Percentiles rank a stretch among this genome's conserved stretches.
phyloP scores from a whole-genome alignment of 2,329 filamentous ascomycete genomes.

The Trichoderma sp. region DNA sequence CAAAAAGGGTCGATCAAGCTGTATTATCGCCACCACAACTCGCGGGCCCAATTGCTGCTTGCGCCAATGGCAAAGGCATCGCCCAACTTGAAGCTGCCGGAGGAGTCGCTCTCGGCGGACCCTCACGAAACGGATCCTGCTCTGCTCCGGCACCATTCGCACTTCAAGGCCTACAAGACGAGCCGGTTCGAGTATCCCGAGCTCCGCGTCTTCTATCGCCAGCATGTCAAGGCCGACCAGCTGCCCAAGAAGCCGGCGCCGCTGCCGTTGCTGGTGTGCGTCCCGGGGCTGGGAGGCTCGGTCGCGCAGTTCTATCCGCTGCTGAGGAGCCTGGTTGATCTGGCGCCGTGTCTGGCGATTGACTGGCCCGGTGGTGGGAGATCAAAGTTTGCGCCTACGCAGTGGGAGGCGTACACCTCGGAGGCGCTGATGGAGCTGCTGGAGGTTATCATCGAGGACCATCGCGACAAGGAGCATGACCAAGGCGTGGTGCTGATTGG shows the following conservation, averaged over 20 bases:
- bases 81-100: constrained; percentile 9
- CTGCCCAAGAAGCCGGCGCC: constrained; percentile 69
- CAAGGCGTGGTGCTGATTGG: constrained; percentile 79
- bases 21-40: not conserved
- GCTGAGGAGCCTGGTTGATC: constrained; percentile 74
- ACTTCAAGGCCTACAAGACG: constrained; percentile 69
- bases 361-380: constrained; percentile 88
- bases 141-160: constrained; percentile 75
- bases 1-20: not conserved
- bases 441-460: constrained; percentile 67
- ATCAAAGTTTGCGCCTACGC: constrained; percentile 67
- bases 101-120: constrained; percentile 30
- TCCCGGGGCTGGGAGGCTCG: constrained; percentile 92
- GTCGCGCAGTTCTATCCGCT: constrained; percentile 82
- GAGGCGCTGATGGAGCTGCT: constrained; percentile 74
- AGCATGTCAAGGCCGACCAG: constrained; percentile 78
- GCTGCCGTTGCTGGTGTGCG: constrained; percentile 81
- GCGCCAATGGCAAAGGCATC: constrained; percentile 16
- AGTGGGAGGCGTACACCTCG: constrained; percentile 76
- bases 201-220: constrained; percentile 78
- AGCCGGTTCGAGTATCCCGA: constrained; percentile 65
- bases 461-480: constrained; percentile 60
- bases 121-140: constrained; percentile 65
- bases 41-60: not conserved
- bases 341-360: constrained; percentile 76